phyloP scores from a whole-genome alignment of 768 basidiomycete species.

The Porphyrellus cyaneotinctus region DNA sequence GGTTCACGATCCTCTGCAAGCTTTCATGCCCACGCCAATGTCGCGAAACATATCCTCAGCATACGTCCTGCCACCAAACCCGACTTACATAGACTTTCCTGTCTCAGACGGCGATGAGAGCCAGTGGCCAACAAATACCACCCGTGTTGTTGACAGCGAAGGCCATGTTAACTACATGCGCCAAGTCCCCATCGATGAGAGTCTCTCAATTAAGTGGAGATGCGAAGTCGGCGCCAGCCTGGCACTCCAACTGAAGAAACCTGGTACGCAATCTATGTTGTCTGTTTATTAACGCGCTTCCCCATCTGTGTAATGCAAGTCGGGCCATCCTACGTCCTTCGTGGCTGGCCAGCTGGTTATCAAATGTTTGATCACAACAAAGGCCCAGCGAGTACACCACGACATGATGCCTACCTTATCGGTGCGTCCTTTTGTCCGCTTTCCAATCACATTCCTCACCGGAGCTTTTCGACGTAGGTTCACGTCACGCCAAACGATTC shows the following conservation, averaged over 20 bases:
- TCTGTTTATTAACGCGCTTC: neutral
- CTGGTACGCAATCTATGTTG: conserved; percentile 36
- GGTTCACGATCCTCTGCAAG: neutral
- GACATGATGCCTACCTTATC: conserved; percentile 76
- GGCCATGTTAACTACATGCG: conserved; percentile 74
- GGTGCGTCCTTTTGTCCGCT: conserved; percentile 43
- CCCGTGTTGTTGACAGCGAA: conserved; percentile 47
- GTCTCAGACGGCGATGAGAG: conserved; percentile 54
- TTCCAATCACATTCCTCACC: neutral
- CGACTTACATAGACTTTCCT: conserved; percentile 55
- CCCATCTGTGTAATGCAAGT: neutral
- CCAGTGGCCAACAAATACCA: conserved; percentile 58
- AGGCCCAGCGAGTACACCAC: conserved; percentile 46
- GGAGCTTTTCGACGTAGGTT: conserved; percentile 30
- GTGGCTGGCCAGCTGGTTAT: conserved; percentile 64
- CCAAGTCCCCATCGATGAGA: conserved; percentile 46
- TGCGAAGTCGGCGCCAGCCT: conserved; percentile 37
- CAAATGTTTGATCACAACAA: conserved; percentile 73
- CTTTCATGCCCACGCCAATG: conserved; percentile 9
- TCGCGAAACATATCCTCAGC: conserved; percentile 15
- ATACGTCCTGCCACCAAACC: conserved; percentile 45
- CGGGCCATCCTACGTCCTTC: conserved; percentile 56
- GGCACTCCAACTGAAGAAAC: conserved; percentile 43
- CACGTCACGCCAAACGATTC: conserved; percentile 48
- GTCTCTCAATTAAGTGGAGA: conserved; percentile 57